A percentile compares a stretch with the other conserved stretches of the same genome.
Evolutionary conservation across 2,329 filamentous ascomycete species (phyloP).

Genomic region (Penicillium concentricum): DNA sequence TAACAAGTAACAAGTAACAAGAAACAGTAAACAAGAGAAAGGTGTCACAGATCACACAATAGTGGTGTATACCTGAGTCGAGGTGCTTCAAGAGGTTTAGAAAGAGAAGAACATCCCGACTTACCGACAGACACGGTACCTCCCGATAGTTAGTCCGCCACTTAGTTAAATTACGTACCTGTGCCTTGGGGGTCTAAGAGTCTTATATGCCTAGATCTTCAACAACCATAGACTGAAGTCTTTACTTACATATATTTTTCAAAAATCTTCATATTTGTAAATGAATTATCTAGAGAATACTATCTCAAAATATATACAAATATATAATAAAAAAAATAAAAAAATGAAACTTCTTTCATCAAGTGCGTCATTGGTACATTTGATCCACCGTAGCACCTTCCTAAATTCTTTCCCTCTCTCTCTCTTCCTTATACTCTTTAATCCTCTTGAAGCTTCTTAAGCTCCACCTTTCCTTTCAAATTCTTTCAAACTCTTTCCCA

Average conservation of each 20-base stretch:
- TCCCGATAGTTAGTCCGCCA: conserved; percentile 18
- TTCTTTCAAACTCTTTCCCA: not conserved
- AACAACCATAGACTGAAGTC: not conserved
- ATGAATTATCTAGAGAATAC: too few species aligned
- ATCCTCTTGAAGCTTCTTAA: conserved; percentile 7
- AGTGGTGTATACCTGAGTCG: not conserved
- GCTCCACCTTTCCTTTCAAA: conserved; percentile 3
- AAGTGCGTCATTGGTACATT: conserved; percentile 10
- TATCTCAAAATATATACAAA: not conserved
- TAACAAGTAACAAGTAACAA: not conserved
- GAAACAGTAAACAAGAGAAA: not conserved
- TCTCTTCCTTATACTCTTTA: conserved; percentile 1
- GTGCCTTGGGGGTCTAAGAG: not conserved
- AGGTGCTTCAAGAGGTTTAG: conserved; percentile 1
- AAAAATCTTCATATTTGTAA: too few species aligned
- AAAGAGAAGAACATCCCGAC: conserved; percentile 19
- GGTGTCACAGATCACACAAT: not conserved
- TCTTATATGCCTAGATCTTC: not conserved
- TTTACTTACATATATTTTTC: too few species aligned
- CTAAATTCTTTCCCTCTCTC: conserved; percentile 5
- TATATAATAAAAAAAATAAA: not conserved
- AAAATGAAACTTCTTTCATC: conserved; percentile 7
- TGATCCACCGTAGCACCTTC: conserved; percentile 9
- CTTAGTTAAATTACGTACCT: conserved; percentile 1
- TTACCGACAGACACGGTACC: conserved; percentile 23